A percentile compares a stretch with the other conserved stretches of the same genome.
phyloP scores from a whole-genome alignment of 192 early-diverging fungal species.

The Globomyces pollinis-pini region DNA sequence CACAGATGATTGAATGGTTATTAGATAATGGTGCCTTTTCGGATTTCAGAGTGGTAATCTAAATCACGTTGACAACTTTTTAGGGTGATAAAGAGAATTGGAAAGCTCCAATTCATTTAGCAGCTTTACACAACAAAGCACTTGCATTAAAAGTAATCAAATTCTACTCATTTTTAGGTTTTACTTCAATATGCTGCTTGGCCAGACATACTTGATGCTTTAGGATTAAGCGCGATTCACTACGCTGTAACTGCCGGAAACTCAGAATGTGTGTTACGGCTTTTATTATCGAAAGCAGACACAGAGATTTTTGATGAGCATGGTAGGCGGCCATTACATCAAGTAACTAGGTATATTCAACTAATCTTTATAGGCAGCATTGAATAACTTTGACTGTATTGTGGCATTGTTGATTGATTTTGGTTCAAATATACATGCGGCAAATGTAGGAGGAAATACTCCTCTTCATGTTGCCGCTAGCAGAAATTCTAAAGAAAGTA shows the following conservation, averaged over 20 bases:
- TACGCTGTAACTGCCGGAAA: slow-evolving; percentile 33
- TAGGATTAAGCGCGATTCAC: slow-evolving; percentile 34
- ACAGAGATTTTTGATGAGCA: slow-evolving; percentile 37
- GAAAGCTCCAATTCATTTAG: slow-evolving; percentile 44
- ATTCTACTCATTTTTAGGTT: slow-evolving; percentile 15
- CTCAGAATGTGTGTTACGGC: slow-evolving; percentile 31
- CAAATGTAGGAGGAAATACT: slow-evolving; percentile 47
- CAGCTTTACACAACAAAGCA: slow-evolving; percentile 38
- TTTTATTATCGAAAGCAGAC: slow-evolving; percentile 40
- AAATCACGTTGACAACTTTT: slow-evolving; percentile 7
- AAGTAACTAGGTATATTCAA: slow-evolving; percentile 11
- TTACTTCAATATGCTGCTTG: slow-evolving; percentile 39
- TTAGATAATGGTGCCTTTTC: slow-evolving; percentile 39
- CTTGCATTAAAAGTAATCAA: slow-evolving; percentile 24
- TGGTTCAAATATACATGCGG: slow-evolving; percentile 35
- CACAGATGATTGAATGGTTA: slow-evolving; percentile 26
- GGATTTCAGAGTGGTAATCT: slow-evolving; percentile 24
- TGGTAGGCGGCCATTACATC: slow-evolving; percentile 40
- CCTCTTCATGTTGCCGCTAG: slow-evolving; percentile 44
- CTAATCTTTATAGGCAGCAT: no score
- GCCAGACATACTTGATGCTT: slow-evolving; percentile 32
- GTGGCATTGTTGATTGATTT: slow-evolving; percentile 40
- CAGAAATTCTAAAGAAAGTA: slow-evolving; percentile 37
- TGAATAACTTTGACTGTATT: slow-evolving; percentile 36
- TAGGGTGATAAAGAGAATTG: slow-evolving; percentile 32